Percentiles rank a stretch among this genome's conserved stretches.
Evolutionary conservation across 2,329 filamentous ascomycete genomes (phyloP).

Genomic region (Talaromyces verruculosus): DNA sequence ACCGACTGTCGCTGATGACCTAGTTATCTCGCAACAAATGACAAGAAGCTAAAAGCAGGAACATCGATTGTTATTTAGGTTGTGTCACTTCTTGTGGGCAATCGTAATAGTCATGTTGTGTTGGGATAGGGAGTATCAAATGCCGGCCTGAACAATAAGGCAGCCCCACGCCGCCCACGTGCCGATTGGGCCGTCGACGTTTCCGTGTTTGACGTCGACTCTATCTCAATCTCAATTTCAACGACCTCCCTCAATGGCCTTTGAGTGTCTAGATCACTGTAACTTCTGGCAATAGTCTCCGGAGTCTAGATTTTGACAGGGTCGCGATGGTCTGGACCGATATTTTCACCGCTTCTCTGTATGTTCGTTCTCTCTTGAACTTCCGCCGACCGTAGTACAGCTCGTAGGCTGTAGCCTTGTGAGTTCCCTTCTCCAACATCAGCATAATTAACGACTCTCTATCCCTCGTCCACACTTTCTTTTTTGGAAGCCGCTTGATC

Average conservation of each 20-base stretch:
- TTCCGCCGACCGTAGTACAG: not conserved
- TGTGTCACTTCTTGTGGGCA: not conserved
- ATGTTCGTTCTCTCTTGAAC: not conserved
- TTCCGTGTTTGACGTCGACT: not conserved
- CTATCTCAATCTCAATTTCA: not conserved
- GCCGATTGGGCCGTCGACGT: conserved; percentile 5
- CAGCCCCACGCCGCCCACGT: conserved; percentile 8
- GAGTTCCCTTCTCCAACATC: not conserved
- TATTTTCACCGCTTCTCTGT: not conserved
- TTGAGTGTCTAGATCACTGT: not conserved
- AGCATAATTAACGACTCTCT: not conserved
- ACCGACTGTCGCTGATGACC: not conserved
- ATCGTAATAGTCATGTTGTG: not conserved
- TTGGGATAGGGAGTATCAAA: not conserved
- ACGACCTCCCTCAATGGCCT: not conserved
- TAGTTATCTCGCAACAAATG: not conserved
- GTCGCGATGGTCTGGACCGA: conserved; percentile 4
- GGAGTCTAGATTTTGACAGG: not conserved
- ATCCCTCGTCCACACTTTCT: not conserved
- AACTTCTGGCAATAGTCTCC: not conserved
- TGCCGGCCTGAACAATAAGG: conserved; percentile 6
- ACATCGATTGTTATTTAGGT: not conserved
- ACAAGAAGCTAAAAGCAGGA: not conserved
- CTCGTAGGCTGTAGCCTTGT: conserved; percentile 8
- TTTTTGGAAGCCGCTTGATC: not conserved